Conservation (phyloP, 805 yeast species). For the Saturnispora hagleri region DNA sequence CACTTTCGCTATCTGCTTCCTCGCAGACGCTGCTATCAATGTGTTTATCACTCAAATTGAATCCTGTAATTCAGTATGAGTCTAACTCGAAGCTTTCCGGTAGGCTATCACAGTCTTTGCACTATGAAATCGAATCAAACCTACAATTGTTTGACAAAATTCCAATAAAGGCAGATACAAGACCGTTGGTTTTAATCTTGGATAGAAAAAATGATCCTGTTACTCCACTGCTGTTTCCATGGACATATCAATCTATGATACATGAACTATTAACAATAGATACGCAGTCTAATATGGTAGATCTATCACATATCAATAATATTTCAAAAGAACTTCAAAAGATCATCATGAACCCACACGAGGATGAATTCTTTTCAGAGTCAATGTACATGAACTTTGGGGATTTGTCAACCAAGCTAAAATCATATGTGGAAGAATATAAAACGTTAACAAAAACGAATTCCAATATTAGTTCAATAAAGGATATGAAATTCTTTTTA, state of each 20-base stretch:
- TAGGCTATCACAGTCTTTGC: conserved; percentile 60
- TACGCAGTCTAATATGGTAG: conserved; percentile 59
- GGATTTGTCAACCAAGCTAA: conserved; percentile 82
- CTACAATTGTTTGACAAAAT: conserved; percentile 61
- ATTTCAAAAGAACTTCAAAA: conserved; percentile 50
- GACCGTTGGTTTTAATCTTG: conserved; percentile 65
- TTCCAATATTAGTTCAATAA: conserved; percentile 63
- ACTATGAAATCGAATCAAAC: conserved; percentile 46
- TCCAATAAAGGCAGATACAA: conserved; percentile 41
- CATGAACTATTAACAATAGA: conserved; percentile 81
- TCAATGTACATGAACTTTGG: conserved; percentile 90
- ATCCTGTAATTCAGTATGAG: conserved; percentile 76
- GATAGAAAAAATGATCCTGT: conserved; percentile 88
- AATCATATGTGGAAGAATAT: conserved; percentile 73
- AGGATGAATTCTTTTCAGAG: conserved; percentile 69
- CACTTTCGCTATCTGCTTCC: conserved; percentile 34
- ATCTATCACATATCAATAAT: conserved; percentile 46
- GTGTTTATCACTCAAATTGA: conserved; percentile 61
- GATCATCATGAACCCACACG: conserved; percentile 55
- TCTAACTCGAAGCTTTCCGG: conserved; percentile 54
- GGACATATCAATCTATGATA: conserved; percentile 98
- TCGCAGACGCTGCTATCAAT: conserved; percentile 41
- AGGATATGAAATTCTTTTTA: conserved; percentile 84
- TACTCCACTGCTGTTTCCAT: conserved; percentile 86
- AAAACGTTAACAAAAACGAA: conserved; percentile 71